These are phyloP conservation scores for Saccharomyces hybrid DNA, from an alignment of 1,139 yeast genomes.

Conservation along the genomic window DNA sequence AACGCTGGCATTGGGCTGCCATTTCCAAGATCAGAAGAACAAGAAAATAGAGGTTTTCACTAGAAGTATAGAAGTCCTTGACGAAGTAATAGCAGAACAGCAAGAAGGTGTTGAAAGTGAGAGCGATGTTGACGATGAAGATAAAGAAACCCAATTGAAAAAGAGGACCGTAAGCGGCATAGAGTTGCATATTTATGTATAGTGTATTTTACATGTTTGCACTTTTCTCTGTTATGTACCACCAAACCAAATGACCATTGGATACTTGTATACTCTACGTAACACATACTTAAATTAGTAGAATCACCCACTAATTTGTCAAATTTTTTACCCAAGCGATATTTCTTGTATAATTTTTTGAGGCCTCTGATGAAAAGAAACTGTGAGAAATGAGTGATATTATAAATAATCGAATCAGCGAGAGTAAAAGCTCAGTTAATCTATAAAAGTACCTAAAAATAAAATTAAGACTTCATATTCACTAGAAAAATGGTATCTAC, in stretches of 20 bases:
- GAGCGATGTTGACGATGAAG: slow-evolving; percentile 14
- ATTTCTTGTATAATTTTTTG: background rate
- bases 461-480: background rate
- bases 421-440: background rate
- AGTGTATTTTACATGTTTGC: background rate
- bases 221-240: background rate
- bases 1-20: slow-evolving; percentile 45
- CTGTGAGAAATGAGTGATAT: background rate
- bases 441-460: background rate
- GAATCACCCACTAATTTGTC: background rate
- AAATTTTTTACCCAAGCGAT: background rate
- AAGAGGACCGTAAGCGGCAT: slow-evolving; percentile 53
- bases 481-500: slow-evolving; percentile 4
- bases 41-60: slow-evolving; percentile 49
- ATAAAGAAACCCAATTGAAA: slow-evolving; percentile 37
- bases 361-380: background rate
- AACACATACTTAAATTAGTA: background rate
- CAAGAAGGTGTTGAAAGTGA: background rate
- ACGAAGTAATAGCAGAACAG: slow-evolving; percentile 39
- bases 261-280: background rate
- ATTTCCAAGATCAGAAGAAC: slow-evolving; percentile 42
- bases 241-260: background rate
- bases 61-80: slow-evolving; percentile 54
- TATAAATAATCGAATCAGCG: background rate
- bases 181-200: slow-evolving; percentile 44